Evolutionary conservation across 2,329 filamentous ascomycete species (phyloP).

Genomic region (Cordyceps cateniannulata): DNA sequence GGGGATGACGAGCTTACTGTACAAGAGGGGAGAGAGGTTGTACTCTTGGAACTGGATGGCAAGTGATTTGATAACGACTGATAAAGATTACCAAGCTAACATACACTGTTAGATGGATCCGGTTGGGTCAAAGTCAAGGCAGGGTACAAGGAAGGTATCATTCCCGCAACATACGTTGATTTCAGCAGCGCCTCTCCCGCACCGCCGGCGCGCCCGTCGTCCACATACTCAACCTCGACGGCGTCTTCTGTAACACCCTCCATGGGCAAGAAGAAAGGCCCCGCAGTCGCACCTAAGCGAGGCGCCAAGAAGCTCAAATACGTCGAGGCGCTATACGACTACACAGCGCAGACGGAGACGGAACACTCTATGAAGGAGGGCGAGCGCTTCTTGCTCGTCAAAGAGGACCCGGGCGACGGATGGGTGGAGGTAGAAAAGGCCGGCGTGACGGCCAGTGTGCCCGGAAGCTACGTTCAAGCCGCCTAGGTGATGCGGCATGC

Average conservation of each 20-base stretch:
- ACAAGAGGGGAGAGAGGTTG: conserved; percentile 70
- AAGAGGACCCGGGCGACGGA: conserved; percentile 82
- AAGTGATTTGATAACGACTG: conserved; percentile 30
- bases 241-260: conserved; percentile 27
- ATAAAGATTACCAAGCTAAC: conserved; percentile 18
- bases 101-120: conserved; percentile 63
- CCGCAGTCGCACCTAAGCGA: conserved; percentile 81
- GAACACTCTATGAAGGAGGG: conserved; percentile 91
- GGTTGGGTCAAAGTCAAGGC: conserved; percentile 85
- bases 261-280: conserved; percentile 73
- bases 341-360: conserved; percentile 73
- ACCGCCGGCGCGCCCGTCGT: conserved; percentile 56
- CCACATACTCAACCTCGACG: conserved; percentile 68
- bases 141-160: conserved; percentile 72
- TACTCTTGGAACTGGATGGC: conserved; percentile 83
- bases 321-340: conserved; percentile 89
- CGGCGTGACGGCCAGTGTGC: conserved; percentile 79
- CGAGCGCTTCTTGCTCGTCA: conserved; percentile 84
- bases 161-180: conserved; percentile 83
- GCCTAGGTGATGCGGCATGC: conserved; percentile 39
- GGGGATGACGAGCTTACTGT: conserved; percentile 78
- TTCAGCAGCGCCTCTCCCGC: conserved; percentile 41
- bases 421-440: conserved; percentile 97
- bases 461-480: conserved; percentile 84
- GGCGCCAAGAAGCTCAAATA: conserved; percentile 93